Evolutionary conservation across 192 early-diverging fungal species (phyloP).

Genomic region (Backusella circina): DNA sequence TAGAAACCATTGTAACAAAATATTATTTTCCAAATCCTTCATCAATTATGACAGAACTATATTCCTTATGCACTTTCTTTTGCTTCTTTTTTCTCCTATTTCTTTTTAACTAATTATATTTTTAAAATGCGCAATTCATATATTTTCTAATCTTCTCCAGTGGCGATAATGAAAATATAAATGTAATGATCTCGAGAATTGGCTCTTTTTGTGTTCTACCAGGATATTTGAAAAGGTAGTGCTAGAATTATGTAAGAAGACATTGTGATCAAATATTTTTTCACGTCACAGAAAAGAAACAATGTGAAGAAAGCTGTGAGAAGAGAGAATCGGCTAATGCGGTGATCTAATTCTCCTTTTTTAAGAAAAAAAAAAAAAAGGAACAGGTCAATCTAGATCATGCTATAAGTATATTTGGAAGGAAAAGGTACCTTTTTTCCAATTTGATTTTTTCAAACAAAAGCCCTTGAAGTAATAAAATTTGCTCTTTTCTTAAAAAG

Average conservation of each 20-base stretch:
- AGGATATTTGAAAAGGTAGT: not conserved
- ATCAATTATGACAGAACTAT: not conserved
- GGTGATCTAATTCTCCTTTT: not conserved
- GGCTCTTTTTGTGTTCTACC: no score
- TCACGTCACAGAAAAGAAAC: not conserved
- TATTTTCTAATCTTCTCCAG: not conserved
- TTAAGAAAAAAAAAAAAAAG: no score
- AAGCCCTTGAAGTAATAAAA: not conserved
- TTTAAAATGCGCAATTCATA: not conserved
- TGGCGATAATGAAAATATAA: not conserved
- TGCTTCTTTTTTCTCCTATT: not conserved
- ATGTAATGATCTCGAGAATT: not conserved
- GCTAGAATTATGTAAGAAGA: not conserved
- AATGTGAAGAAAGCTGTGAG: not conserved
- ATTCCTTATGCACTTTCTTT: not conserved
- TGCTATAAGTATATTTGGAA: not conserved
- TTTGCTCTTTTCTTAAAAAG: not conserved
- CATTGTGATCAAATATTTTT: not conserved
- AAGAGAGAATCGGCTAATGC: not conserved
- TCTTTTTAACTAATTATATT: not conserved
- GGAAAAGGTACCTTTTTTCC: no score
- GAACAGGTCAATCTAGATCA: not conserved
- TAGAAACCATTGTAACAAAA: not conserved
- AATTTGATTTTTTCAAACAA: no score
- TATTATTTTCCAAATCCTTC: not conserved